Evolutionary conservation across 1,284 basidiomycete species (phyloP).

Genomic region (Sanguinoderma infundibulare): DNA sequence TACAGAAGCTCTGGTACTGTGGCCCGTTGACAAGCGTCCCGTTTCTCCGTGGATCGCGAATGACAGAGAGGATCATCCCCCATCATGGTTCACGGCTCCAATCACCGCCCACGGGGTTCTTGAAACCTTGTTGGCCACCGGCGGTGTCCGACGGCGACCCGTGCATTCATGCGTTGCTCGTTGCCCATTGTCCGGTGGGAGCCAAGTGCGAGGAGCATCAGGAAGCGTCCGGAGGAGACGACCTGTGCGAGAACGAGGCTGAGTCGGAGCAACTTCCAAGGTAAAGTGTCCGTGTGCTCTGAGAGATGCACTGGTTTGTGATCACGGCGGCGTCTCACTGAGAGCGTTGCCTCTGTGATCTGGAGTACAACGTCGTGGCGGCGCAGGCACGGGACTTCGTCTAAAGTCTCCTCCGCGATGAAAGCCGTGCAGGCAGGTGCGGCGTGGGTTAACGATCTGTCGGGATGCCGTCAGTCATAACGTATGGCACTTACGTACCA

Average conservation of each 20-base stretch:
- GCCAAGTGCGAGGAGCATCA: no score
- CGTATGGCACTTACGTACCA: neutral
- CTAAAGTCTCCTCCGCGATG: neutral
- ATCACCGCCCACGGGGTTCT: neutral
- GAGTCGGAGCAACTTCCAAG: neutral
- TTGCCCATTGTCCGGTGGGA: neutral
- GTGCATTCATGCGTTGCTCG: neutral
- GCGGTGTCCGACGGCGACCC: no score
- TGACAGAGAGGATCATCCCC: no score
- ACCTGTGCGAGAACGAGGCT: neutral
- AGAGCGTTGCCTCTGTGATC: neutral
- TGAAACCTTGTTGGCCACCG: neutral
- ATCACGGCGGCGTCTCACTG: neutral
- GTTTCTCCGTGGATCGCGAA: neutral
- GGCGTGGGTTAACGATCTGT: neutral
- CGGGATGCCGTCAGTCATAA: conserved; percentile 1
- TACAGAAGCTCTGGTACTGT: neutral
- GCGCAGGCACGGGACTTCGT: neutral
- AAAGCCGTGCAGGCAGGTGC: neutral
- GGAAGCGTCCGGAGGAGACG: no score
- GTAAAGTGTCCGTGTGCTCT: no score
- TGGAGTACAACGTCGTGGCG: no score
- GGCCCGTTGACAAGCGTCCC: neutral
- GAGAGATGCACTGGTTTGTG: neutral
- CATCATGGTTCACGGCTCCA: neutral